These are phyloP conservation scores for Fomes fomentarius DNA, from an alignment of 1,284 basidiomycete species.

Conservation along the genomic window DNA sequence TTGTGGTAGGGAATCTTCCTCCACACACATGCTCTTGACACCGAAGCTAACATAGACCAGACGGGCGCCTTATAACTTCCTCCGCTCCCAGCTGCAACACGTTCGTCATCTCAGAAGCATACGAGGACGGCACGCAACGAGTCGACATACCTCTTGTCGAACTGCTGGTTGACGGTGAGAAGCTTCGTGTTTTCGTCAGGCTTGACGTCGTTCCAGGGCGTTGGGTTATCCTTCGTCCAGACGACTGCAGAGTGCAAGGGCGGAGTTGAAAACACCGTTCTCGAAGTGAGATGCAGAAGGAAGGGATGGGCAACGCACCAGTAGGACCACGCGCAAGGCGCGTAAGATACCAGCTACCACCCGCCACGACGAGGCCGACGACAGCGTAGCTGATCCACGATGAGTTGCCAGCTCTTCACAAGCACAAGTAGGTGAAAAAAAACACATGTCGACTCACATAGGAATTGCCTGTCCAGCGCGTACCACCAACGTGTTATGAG, in stretches of 20 bases:
- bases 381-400: constrained; percentile 60
- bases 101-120: constrained; percentile 7
- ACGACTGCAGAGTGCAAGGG: constrained; percentile 50
- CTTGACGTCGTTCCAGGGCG: constrained; percentile 79
- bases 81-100: constrained; percentile 64
- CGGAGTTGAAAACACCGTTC: not conserved
- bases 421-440: not conserved
- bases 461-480: constrained; percentile 63
- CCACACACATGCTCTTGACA: not conserved
- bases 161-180: constrained; percentile 68
- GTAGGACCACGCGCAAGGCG: constrained; percentile 73
- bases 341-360: constrained; percentile 72
- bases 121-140: not conserved
- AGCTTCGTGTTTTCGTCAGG: constrained; percentile 75
- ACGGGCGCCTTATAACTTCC: constrained; percentile 54
- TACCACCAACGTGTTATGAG: not conserved
- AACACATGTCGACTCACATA: constrained; percentile 56
- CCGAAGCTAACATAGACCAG: not conserved
- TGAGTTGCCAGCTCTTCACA: not conserved
- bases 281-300: not conserved
- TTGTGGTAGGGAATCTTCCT: not conserved
- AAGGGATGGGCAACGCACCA: constrained; percentile 46
- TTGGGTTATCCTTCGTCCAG: constrained; percentile 81
- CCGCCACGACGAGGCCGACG: constrained; percentile 64
- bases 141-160: constrained; percentile 62